These are phyloP conservation scores for Pedinophyceae sp. DNA, from an alignment of 139 green algal genomes.

Conservation along the genomic window DNA sequence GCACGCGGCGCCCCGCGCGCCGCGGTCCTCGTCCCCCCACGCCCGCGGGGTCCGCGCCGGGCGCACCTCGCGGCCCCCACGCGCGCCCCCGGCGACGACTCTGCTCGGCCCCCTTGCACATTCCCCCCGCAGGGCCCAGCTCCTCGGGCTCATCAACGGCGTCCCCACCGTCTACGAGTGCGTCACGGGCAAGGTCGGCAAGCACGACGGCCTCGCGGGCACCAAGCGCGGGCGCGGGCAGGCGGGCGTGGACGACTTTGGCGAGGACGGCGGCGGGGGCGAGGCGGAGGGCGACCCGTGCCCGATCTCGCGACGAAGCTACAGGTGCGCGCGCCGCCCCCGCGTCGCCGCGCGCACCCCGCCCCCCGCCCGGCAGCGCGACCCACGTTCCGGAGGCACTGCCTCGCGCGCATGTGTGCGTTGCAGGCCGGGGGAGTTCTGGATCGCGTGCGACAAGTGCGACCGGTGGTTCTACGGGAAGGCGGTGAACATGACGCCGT, in stretches of 20 bases:
- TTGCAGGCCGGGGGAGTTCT: slow-evolving; percentile 48
- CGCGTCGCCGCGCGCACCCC: neutral
- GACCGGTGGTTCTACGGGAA: slow-evolving; percentile 55
- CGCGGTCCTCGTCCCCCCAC: no score
- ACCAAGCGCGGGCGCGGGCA: neutral
- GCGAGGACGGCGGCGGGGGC: slow-evolving; percentile 40
- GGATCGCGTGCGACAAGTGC: slow-evolving; percentile 58
- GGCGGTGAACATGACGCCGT: slow-evolving; percentile 48
- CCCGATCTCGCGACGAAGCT: slow-evolving; percentile 37
- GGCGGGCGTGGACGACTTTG: slow-evolving; percentile 12
- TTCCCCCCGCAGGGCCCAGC: slow-evolving; percentile 32
- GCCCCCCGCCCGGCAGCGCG: neutral
- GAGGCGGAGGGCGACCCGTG: slow-evolving; percentile 63
- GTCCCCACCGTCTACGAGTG: slow-evolving; percentile 77
- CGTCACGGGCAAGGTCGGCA: slow-evolving; percentile 31
- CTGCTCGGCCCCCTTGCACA: neutral
- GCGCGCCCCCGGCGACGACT: no score
- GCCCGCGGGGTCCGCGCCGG: no score
- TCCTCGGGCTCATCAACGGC: slow-evolving; percentile 76
- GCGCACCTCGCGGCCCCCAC: no score
- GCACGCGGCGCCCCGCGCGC: neutral
- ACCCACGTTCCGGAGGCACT: neutral
- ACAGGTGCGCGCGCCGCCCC: slow-evolving; percentile 19
- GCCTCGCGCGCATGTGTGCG: neutral
- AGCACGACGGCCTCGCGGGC: neutral